Evolutionary conservation across 2,329 filamentous ascomycete genomes (phyloP), one percentile per base, ranked within the genome.

Genomic region (Gyromitra esculenta): DNA sequence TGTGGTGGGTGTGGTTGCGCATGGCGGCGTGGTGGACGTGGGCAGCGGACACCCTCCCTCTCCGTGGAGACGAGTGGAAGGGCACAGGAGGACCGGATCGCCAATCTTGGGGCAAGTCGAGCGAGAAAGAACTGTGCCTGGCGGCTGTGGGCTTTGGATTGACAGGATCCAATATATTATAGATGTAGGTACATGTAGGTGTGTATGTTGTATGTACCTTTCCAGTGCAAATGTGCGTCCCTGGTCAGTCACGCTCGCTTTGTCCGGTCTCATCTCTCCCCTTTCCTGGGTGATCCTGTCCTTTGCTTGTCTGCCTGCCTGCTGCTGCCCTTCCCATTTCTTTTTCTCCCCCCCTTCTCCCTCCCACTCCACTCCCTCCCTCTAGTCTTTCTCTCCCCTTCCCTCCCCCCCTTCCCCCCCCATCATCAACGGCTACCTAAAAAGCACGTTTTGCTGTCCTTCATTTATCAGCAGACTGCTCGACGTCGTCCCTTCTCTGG

Each of bases 391-490:
- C 63, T 66, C 71, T 56, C 50, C 21, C 48, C 48, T 31, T 39
- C 48, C 69, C 39, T 13, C 54, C 43, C 35, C 31, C 65, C 54
- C 50, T 21, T 21, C 35, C 37, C 64, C 48, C 56, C 13, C 41
- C 57, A 63, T 41, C 66, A 59, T 52, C 76, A 73, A 78, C 76
- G 68, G 63, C 67, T 62, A 25, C 59, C 72, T 13, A 56, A 59
- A 70, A 59, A 63, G 72, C 65, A 75, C 65, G 65, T 75, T 69
- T 76, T 71, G 77, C 73, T 76, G 77, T 75, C 77, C 77, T 76
- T 79, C 77, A 72, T 79, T 79, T 79, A 79, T 79, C 77, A 76
- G 76, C 77, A 79, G 63, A 78, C 67, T 50, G 64, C 63, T 67
- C 63, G 63, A 62, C 59, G 62, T 73, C 73, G 68, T 72, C 75